Base-by-base conservation (phyloP, 345 rosid species). In the Populus ilicifolia region DNA sequence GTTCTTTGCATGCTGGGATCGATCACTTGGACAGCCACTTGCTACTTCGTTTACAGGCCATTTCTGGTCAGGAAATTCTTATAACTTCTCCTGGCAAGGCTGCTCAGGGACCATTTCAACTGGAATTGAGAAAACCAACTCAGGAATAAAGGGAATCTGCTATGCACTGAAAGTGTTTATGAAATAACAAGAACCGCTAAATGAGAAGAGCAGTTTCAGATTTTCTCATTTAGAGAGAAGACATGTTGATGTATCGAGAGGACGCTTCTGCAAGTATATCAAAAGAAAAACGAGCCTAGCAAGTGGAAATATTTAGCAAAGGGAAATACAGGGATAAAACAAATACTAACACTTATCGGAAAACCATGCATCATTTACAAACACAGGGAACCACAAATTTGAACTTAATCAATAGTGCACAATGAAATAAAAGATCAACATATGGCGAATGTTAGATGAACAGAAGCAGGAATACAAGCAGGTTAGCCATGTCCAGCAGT, bases 21-120 rank as follows among this genome's bases (percentile, higher is more conserved):
- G 76, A 90, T 95, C 9, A 89, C 90, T 36, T 89, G 96, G 94
- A 91, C 94, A 8, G 69, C 88, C 61, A 88, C 94, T 54, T 90
- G 96, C 87, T 89, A 93, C 82, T 93, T 95, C 46, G 90, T 88
- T 70, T 89, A 90, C 82, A 84, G 90, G 4, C 91, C 92, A 16
- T 90, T 92, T 74, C 78, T 95, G 75, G 67, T 84, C 73, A 87
- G 87, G 44, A 0, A 41, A 41, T 41, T 41, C 44, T 78, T 80
- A 35, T 67, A 52, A 46, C 73, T 69, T 78, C 83, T 50, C 72
- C 75, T 67, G 84, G 82, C 67, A 66, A 86, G 75, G 78, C 84
- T 20, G 59, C 73, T 66, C 81, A 81, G 80, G 33, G 20, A 11
- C 25, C 30, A 8, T 35, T 29, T n/a, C 5, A 68, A 54, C 70